Evolutionary conservation across 805 yeast genomes (phyloP).

Genomic region (Yarrowia porcina): DNA sequence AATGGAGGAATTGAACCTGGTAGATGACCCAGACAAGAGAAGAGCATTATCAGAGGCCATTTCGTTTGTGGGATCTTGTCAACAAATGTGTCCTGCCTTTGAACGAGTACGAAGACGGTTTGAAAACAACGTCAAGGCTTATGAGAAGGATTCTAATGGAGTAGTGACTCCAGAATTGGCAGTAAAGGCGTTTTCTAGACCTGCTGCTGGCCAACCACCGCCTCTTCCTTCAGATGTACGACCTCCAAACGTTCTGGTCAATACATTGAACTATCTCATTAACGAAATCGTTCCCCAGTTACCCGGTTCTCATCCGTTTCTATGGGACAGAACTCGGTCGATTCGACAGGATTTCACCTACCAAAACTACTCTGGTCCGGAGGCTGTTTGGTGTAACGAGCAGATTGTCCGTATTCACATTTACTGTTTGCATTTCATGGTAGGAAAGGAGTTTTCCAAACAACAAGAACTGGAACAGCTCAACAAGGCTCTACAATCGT

Average conservation of each 20-base stretch:
- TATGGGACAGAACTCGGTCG: slow-evolving; percentile 97
- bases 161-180: slow-evolving; percentile 60
- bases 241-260: slow-evolving; percentile 72
- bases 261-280: slow-evolving; percentile 69
- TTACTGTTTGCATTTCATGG: slow-evolving; percentile 79
- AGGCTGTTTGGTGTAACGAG: slow-evolving; percentile 90
- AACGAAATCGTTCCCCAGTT: slow-evolving; percentile 58
- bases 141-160: slow-evolving; percentile 68
- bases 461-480: slow-evolving; percentile 96
- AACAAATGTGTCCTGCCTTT: slow-evolving; percentile 91
- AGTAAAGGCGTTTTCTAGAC: slow-evolving; percentile 88
- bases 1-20: slow-evolving; percentile 79
- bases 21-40: slow-evolving; percentile 80
- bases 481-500: slow-evolving; percentile 83
- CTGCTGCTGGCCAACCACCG: slow-evolving; percentile 98
- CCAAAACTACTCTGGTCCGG: slow-evolving; percentile 90
- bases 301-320: slow-evolving; percentile 82
- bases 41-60: slow-evolving; percentile 88
- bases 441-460: slow-evolving; percentile 77
- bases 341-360: slow-evolving; percentile 96
- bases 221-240: slow-evolving; percentile 96
- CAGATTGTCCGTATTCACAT: slow-evolving; percentile 86
- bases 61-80: slow-evolving; percentile 79
- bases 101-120: slow-evolving; percentile 84
- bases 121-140: slow-evolving; percentile 78